Conservation (phyloP, 768 basidiomycete species). For the Grammothele lineata region DNA sequence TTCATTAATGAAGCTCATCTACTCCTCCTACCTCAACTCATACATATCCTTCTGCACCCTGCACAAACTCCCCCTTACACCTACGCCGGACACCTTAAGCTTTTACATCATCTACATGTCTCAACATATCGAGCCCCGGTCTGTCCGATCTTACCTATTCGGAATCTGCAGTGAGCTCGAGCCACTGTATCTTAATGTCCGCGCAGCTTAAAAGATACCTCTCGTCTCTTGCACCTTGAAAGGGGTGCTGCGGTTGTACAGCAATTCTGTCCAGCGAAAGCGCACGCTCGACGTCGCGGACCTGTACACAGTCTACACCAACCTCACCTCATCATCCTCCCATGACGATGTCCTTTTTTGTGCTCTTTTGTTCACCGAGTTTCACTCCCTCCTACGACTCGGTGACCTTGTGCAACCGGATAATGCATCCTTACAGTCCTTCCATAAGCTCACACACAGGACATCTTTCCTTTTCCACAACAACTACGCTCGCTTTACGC, state of each 20-base stretch:
- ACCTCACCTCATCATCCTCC: neutral
- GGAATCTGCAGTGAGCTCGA: conserved; percentile 34
- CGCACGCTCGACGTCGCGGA: conserved; percentile 19
- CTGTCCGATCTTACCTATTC: conserved; percentile 33
- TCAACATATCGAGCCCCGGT: conserved; percentile 32
- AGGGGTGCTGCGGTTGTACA: conserved; percentile 26
- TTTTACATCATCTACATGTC: conserved; percentile 34
- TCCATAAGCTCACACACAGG: conserved; percentile 18
- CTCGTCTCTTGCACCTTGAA: conserved; percentile 28
- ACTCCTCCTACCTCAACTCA: conserved; percentile 33
- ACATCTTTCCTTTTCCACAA: conserved; percentile 3
- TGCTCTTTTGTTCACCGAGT: conserved; percentile 17
- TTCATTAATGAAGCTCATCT: conserved; percentile 17
- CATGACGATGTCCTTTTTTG: conserved; percentile 26
- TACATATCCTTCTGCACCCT: conserved; percentile 31
- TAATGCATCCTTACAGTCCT: neutral
- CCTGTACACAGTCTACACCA: neutral
- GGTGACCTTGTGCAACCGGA: conserved; percentile 28
- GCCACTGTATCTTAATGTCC: conserved; percentile 26
- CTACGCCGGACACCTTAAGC: conserved; percentile 34
- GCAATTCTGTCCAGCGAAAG: conserved; percentile 24
- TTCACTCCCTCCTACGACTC: conserved; percentile 23
- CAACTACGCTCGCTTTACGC: conserved; percentile 14
- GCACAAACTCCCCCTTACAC: conserved; percentile 32
- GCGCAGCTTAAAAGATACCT: conserved; percentile 6